Evolutionary conservation across 2,329 filamentous ascomycete species (phyloP).

Genomic region (Pseudogymnoascus sp.): DNA sequence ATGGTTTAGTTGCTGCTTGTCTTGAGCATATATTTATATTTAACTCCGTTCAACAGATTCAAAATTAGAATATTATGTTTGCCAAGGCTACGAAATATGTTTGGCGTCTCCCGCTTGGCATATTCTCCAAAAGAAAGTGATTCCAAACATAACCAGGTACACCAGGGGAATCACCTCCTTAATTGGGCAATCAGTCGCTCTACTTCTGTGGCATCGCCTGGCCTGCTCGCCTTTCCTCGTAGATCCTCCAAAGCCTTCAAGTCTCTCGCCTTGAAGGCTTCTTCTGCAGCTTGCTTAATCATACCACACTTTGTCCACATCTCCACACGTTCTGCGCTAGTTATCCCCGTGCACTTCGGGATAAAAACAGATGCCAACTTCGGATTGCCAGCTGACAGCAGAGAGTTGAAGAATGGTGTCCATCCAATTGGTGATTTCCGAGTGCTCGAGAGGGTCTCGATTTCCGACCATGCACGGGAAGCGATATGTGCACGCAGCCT

Average conservation of each 20-base stretch:
- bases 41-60: neutral
- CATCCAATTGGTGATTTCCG: slow-evolving; percentile 91
- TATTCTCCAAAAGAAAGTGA: neutral
- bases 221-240: slow-evolving; percentile 63
- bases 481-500: slow-evolving; percentile 79
- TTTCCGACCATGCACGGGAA: slow-evolving; percentile 83
- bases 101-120: neutral
- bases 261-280: slow-evolving; percentile 78
- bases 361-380: slow-evolving; percentile 78
- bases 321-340: slow-evolving; percentile 60
- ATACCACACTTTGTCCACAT: slow-evolving; percentile 98
- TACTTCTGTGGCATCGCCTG: slow-evolving; percentile 65
- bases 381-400: slow-evolving; percentile 80
- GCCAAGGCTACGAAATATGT: neutral
- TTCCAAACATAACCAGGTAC: neutral
- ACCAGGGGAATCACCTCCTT: slow-evolving; percentile 35
- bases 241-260: slow-evolving; percentile 65
- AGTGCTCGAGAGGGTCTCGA: slow-evolving; percentile 72
- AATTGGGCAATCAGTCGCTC: slow-evolving; percentile 64
- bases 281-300: slow-evolving; percentile 81
- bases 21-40: neutral
- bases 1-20: neutral
- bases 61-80: neutral
- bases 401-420: slow-evolving; percentile 94
- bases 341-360: slow-evolving; percentile 64